Evolutionary conservation across 345 rosid species (phyloP), one percentile per base, ranked within the genome.

Genomic region (Cochlearia excelsa): DNA sequence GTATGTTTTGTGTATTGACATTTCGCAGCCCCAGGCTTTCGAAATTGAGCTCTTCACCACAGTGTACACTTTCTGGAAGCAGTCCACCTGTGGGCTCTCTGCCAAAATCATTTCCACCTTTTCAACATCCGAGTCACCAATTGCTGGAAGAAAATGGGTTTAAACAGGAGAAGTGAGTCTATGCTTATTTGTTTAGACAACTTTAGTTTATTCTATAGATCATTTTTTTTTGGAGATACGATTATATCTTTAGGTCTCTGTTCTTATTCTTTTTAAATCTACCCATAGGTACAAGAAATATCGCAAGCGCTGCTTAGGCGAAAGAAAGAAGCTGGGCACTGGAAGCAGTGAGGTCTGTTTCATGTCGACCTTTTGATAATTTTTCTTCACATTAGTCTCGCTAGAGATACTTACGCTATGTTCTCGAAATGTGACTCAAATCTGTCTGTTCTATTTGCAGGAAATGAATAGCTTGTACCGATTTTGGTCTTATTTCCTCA

Each of bases 121-220:
- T 93, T 66, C 97, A 89, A 74, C 99, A 93, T 80, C 97, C 94
- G 4, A 89, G 99, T 72, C 97, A 93, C 80, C 89, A 84, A 67
- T 78, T 93, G 54, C 75, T 93, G 57, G 99, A 93, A 82, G 95
- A 89, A 67, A 89, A 93, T 80, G 95, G 97, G 46, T 93, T 93
- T 46, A 87, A 82, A 76, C 99, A 89, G 68, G 92, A 93, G 74
- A 85, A 82, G 99, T 93, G 83, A 82, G 95, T 54, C n/a, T 39
- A 37, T 63, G 9, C 43, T 34, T 54, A 33, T 61, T 30, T 3
- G 38, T 6, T 59, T 49, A 58, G 35, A 56, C 41, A 26, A 46
- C 46, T 57, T 30, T 40, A 53, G 29, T 50, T 31, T 35, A 30
- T 53, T 59, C 29, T 65, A 35, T 54, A 68, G 26, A 59, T 37